phyloP scores from a whole-genome alignment of 176 grass and related monocot species.

The Thinopyrum elongatum region DNA sequence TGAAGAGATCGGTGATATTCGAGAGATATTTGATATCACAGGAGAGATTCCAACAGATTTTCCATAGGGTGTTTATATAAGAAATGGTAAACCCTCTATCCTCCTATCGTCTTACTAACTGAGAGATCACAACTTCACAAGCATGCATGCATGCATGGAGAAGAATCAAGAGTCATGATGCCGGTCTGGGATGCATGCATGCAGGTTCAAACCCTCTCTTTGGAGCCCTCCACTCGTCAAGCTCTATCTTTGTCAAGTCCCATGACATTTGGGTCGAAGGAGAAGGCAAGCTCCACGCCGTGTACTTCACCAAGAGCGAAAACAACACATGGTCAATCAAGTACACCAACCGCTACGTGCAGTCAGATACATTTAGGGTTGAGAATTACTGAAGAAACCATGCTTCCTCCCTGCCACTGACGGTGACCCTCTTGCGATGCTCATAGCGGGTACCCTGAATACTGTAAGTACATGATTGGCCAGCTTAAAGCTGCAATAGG shows the following conservation, averaged over 20 bases:
- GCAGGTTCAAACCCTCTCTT: slow-evolving; percentile 31
- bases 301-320: slow-evolving; percentile 23
- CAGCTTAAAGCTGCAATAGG: neutral
- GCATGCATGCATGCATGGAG: neutral
- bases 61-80: slow-evolving; percentile 41
- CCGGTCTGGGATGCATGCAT: neutral
- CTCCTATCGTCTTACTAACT: neutral
- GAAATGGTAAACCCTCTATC: slow-evolving; percentile 18
- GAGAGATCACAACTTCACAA: neutral
- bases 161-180: neutral
- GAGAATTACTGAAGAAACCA: slow-evolving; percentile 12
- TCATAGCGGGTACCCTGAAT: slow-evolving; percentile 7
- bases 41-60: slow-evolving; percentile 33
- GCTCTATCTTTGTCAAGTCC: slow-evolving; percentile 8
- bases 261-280: slow-evolving; percentile 25
- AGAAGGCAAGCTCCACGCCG: slow-evolving; percentile 34
- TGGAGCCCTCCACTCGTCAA: neutral
- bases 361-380: neutral
- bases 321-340: neutral
- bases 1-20: slow-evolving; percentile 24
- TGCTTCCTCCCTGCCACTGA: slow-evolving; percentile 25
- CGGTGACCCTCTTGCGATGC: neutral
- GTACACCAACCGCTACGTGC: slow-evolving; percentile 28
- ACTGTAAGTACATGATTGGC: neutral
- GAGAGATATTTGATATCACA: neutral